Base-by-base conservation (phyloP, 2,329 filamentous ascomycete genomes). In the Xylaria sp. region DNA sequence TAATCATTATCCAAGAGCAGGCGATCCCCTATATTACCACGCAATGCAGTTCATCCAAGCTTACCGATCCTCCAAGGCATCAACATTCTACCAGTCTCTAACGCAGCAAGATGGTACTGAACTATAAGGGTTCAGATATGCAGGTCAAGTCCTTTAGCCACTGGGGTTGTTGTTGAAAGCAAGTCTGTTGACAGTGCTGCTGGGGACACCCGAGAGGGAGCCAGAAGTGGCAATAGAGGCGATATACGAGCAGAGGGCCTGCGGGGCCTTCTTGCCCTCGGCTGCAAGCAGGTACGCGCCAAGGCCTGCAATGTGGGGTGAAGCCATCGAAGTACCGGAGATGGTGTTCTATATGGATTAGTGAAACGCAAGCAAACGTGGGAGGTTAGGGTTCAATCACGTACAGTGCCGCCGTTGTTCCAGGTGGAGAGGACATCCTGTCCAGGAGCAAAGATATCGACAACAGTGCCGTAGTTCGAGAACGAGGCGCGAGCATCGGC, bases 321-420 rank as follows among this genome's bases (percentile, higher is more conserved):
- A 80, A 2, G 88, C 86, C 88, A 90, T 90, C 42, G 84, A 88
- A 6, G 89, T 91, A 40, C 89, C 89, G 15, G 82, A 85, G 73
- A 88, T 82, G 33, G 75, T 81, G 57, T 79, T 79, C n/a, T 77
- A 28, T 13, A 48, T 56, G 31, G 4, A 23, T 76, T 62, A 74
- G 68, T 58, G 36, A 20, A 28, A 28, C 56, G 1, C 15, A 33
- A 31, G 26, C 17, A 20, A 10, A 6, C 17, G n/a, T 13, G 42
- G 31, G 38, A 26, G 23, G 7, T 10, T 6, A 1, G 11, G 26
- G 13, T 23, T 42, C 44, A n/a, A 6, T 36, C 26, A 71, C 75
- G 48, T 68, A 77, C 75, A 15, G 75, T 77, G 36, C 77, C 79
- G 58, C 75, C 75, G 42, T 79, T 77, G 53, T 79, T 81, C 79